A percentile compares a stretch with the other conserved stretches of the same genome.
phyloP scores from a whole-genome alignment of 352 stramenopile species.

The Globisporangium emineosum region DNA sequence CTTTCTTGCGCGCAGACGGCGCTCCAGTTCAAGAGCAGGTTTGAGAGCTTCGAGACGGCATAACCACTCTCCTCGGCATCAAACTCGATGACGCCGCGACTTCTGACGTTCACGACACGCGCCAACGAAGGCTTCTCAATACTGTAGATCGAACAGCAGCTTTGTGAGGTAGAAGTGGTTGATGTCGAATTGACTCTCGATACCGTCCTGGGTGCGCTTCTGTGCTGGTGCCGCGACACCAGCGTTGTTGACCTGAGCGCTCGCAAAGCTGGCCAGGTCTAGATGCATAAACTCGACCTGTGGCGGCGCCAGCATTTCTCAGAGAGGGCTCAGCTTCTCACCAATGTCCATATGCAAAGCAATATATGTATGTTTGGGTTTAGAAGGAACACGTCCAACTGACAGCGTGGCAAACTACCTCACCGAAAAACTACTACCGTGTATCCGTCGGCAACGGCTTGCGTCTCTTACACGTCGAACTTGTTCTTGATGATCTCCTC shows the following conservation, averaged over 20 bases:
- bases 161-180: conserved; percentile 54
- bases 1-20: conserved; percentile 24
- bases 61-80: conserved; percentile 31
- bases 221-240: conserved; percentile 20
- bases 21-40: conserved; percentile 52
- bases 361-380: too few relatives aligned
- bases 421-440: too few relatives aligned
- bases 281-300: conserved; percentile 22
- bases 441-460: not conserved
- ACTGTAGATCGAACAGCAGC: conserved; percentile 35
- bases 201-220: conserved; percentile 21
- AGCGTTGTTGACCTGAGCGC: conserved; percentile 27
- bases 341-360: too few relatives aligned
- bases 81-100: conserved; percentile 26
- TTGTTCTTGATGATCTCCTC: conserved; percentile 14
- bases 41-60: conserved; percentile 42
- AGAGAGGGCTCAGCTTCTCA: too few relatives aligned
- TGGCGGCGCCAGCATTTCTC: conserved; percentile 6
- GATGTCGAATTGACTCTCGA: conserved; percentile 41
- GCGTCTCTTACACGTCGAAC: conserved; percentile 24
- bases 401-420: too few relatives aligned
- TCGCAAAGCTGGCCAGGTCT: conserved; percentile 23
- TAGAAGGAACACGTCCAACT: too few relatives aligned
- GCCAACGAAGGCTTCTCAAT: conserved; percentile 19
- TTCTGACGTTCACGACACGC: conserved; percentile 43